A percentile compares a stretch with the other conserved stretches of the same genome.
Evolutionary conservation across 179 eudicot genomes (phyloP).

Genomic region (Carnegiea gigantea): DNA sequence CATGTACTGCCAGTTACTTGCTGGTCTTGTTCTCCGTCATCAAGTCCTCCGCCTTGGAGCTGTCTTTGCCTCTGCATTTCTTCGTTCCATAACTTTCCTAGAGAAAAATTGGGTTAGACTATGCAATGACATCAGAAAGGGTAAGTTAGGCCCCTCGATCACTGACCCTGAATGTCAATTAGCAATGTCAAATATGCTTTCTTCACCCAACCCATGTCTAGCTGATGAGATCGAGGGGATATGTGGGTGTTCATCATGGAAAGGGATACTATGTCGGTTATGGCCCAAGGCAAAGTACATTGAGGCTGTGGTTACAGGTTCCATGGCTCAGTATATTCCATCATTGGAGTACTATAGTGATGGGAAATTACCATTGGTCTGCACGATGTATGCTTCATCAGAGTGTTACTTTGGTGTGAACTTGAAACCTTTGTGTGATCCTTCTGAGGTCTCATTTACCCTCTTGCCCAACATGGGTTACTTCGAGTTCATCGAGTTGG

Average conservation of each 20-base stretch:
- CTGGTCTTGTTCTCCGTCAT: constrained; percentile 62
- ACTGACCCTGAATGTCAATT: constrained; percentile 49
- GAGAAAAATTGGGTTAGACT: constrained; percentile 52
- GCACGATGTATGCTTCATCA: constrained; percentile 74
- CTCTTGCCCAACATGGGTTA: constrained; percentile 73
- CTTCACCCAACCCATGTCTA: constrained; percentile 38
- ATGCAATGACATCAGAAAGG: constrained; percentile 60
- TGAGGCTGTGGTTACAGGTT: constrained; percentile 75
- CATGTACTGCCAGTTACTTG: constrained; percentile 78
- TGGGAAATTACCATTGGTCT: constrained; percentile 56
- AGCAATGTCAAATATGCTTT: constrained; percentile 51
- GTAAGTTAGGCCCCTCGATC: constrained; percentile 39
- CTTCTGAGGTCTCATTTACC: constrained; percentile 56
- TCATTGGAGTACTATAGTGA: constrained; percentile 51
- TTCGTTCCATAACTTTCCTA: constrained; percentile 65
- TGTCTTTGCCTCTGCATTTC: constrained; percentile 71
- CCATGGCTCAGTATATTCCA: constrained; percentile 73
- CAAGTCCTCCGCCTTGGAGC: constrained; percentile 80
- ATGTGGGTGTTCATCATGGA: constrained; percentile 53
- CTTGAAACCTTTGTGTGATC: constrained; percentile 60
- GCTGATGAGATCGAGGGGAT: constrained; percentile 61
- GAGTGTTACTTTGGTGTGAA: constrained; percentile 78
- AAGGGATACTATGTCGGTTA: constrained; percentile 57
- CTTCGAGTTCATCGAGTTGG: constrained; percentile 67
- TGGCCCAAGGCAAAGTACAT: constrained; percentile 82